Percentiles rank a stretch among this genome's conserved stretches.
Evolutionary conservation across 257 asterid species (phyloP).

Genomic region (Rehmannia glutinosa): DNA sequence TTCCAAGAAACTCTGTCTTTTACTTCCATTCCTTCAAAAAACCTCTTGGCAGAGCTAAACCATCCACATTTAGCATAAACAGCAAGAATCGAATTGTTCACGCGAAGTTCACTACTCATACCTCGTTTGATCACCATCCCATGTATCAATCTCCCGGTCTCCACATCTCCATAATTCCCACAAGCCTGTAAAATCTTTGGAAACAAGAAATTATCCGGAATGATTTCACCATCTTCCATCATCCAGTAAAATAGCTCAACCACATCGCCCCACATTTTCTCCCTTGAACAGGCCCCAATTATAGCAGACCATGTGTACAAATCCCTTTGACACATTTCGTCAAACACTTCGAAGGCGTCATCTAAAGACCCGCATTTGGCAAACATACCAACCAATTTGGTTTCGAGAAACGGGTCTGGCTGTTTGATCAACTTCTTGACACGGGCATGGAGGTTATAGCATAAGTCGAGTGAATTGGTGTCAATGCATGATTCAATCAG

Average conservation of each 20-base stretch:
- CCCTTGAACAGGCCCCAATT: slow-evolving; percentile 78
- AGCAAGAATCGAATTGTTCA: slow-evolving; percentile 62
- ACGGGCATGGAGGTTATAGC: slow-evolving; percentile 43
- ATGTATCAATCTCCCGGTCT: slow-evolving; percentile 64
- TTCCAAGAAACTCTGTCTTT: slow-evolving; percentile 76
- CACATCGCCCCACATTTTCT: slow-evolving; percentile 61
- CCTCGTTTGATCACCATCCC: slow-evolving; percentile 47
- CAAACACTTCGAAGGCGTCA: slow-evolving; percentile 52
- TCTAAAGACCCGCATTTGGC: slow-evolving; percentile 63
- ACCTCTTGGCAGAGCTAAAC: slow-evolving; percentile 44
- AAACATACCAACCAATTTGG: slow-evolving; percentile 60
- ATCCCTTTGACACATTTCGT: slow-evolving; percentile 52
- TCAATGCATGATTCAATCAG: slow-evolving; percentile 56
- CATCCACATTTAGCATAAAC: slow-evolving; percentile 67
- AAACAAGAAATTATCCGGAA: slow-evolving; percentile 62
- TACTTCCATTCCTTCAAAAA: slow-evolving; percentile 44
- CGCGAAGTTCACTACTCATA: slow-evolving; percentile 38
- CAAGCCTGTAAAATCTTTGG: slow-evolving; percentile 81
- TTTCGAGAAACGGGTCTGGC: slow-evolving; percentile 49
- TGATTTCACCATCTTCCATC: slow-evolving; percentile 49
- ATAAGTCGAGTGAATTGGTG: slow-evolving; percentile 41
- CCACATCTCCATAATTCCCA: slow-evolving; percentile 55
- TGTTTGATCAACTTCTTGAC: slow-evolving; percentile 25
- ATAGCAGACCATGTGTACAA: slow-evolving; percentile 78
- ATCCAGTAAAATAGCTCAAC: slow-evolving; percentile 57